Evolutionary conservation across 177 flowering plant genomes (phyloP).

Genomic region (Vitis hybrid): DNA sequence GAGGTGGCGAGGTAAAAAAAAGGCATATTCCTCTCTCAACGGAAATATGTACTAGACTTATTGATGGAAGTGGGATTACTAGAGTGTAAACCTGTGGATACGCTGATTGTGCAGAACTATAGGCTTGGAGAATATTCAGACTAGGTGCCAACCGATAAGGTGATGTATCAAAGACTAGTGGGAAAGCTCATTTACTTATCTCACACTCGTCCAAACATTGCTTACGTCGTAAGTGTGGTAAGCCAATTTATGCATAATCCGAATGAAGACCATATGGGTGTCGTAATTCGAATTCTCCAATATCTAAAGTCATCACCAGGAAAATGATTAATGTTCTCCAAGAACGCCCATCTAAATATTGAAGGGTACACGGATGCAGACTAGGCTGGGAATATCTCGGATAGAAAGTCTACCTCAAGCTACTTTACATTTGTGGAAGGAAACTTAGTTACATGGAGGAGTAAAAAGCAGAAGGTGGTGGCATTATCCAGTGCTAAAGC

Average conservation of each 20-base stretch:
- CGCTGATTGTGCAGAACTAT: no score
- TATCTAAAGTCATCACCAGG: background rate
- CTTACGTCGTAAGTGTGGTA: no score
- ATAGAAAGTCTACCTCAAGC: no score
- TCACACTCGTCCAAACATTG: no score
- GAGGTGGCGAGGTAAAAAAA: no score
- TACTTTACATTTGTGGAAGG: no score
- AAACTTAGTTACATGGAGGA: background rate
- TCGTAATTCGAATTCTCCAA: background rate
- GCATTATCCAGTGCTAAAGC: accelerated
- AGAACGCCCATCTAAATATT: no score
- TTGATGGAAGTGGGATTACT: background rate
- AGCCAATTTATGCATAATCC: no score
- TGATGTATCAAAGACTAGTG: no score
- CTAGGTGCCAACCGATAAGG: background rate
- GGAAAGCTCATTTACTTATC: no score
- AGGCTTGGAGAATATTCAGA: background rate
- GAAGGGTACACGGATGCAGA: no score
- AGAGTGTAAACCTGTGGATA: background rate
- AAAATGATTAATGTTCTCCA: background rate
- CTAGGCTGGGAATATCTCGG: no score
- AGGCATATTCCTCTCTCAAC: background rate
- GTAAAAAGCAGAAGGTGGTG: background rate
- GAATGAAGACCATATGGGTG: background rate
- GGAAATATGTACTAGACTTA: background rate